phyloP scores from a whole-genome alignment of 768 basidiomycete genomes.

The Lentinula sp. region DNA sequence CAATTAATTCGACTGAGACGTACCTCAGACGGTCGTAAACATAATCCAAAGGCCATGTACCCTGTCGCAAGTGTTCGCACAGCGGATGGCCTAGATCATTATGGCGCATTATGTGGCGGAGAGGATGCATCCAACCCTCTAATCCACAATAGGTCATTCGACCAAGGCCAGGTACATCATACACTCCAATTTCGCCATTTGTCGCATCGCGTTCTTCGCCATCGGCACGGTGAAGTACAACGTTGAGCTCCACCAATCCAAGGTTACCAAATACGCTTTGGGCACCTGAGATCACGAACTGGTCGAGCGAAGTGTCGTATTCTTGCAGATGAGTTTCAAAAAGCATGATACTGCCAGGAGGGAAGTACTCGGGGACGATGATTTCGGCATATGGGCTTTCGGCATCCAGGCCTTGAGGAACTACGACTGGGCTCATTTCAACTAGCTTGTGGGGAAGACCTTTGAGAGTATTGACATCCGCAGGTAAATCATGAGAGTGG shows the following conservation, averaged over 20 bases:
- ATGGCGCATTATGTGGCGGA: slow-evolving; percentile 76
- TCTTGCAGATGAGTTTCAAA: slow-evolving; percentile 84
- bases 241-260: slow-evolving; percentile 84
- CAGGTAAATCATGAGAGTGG: slow-evolving; percentile 46
- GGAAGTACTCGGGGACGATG: slow-evolving; percentile 80
- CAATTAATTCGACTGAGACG: slow-evolving; percentile 21
- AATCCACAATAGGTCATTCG: slow-evolving; percentile 87
- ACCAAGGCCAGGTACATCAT: slow-evolving; percentile 72
- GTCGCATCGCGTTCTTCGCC: slow-evolving; percentile 92
- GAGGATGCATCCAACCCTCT: slow-evolving; percentile 94
- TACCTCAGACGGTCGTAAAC: slow-evolving; percentile 62
- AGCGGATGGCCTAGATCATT: slow-evolving; percentile 95
- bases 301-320: slow-evolving; percentile 64
- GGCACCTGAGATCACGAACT: slow-evolving; percentile 64
- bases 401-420: slow-evolving; percentile 55
- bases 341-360: slow-evolving; percentile 93
- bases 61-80: slow-evolving; percentile 81
- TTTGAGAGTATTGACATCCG: slow-evolving; percentile 47
- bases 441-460: slow-evolving; percentile 70
- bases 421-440: slow-evolving; percentile 52
- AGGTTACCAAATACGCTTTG: slow-evolving; percentile 69
- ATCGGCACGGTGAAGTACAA: slow-evolving; percentile 79
- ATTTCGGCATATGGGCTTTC: slow-evolving; percentile 76
- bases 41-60: slow-evolving; percentile 92
- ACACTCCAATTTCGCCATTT: slow-evolving; percentile 70